Percentiles rank a stretch among this genome's conserved stretches.
Conservation (phyloP, 371 early-diverging fungal species). For the Mortierella sp. region DNA sequence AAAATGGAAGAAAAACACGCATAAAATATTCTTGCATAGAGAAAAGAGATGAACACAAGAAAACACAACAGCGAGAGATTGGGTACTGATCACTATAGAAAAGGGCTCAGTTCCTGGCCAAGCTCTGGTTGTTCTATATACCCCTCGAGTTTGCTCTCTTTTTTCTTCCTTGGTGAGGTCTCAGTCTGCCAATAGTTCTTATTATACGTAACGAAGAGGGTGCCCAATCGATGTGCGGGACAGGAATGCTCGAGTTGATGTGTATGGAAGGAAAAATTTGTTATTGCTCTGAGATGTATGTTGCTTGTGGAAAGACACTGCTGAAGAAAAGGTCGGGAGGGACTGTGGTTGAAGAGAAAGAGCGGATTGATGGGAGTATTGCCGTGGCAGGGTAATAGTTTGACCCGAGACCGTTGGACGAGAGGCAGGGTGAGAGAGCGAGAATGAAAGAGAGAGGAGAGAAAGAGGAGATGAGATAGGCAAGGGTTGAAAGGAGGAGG, state of each 20-base stretch:
- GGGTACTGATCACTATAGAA: not conserved
- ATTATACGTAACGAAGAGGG: not conserved
- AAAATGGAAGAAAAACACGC: not conserved
- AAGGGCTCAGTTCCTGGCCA: not conserved
- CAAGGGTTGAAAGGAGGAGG: not conserved
- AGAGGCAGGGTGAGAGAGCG: not conserved
- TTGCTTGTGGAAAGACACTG: not conserved
- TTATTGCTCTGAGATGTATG: not conserved
- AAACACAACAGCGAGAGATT: not conserved
- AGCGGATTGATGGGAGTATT: not conserved
- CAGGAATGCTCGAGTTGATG: not conserved
- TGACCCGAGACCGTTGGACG: slow-evolving; percentile 7
- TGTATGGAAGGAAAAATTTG: not conserved
- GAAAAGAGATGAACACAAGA: not conserved
- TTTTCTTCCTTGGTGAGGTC: not conserved
- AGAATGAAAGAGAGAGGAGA: not conserved
- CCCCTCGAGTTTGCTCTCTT: not conserved
- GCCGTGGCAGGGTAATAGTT: not conserved
- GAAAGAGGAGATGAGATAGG: not conserved
- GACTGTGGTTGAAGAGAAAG: not conserved
- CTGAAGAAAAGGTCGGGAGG: not conserved
- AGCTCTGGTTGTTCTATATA: not conserved
- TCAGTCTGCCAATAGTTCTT: slow-evolving; percentile 1
- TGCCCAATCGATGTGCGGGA: not conserved
- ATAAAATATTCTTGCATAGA: too few species aligned